Percentiles rank a stretch among this genome's conserved stretches.
phyloP scores from a whole-genome alignment of 176 grass and related monocot species.

The Puccinellia tenuiflora region DNA sequence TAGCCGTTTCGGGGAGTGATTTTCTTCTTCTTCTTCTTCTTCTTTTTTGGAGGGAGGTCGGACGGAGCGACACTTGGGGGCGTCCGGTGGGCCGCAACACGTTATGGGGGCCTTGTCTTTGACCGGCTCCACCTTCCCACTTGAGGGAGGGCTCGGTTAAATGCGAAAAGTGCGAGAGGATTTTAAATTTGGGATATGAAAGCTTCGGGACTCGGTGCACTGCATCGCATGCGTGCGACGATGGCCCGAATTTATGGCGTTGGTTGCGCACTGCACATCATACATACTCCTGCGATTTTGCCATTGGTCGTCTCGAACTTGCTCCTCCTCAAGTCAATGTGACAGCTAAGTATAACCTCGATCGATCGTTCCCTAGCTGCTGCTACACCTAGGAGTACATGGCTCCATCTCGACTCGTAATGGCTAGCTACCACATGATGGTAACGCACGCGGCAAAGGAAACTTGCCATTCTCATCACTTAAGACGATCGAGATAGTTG shows the following conservation, averaged over 20 bases:
- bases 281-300: too few species aligned
- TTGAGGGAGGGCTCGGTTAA: neutral
- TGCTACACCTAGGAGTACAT: too few species aligned
- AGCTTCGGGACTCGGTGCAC: neutral
- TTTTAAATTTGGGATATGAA: neutral
- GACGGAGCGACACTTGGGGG: slow-evolving; percentile 15
- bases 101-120: neutral
- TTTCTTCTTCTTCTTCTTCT: too few species aligned
- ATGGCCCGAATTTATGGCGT: neutral
- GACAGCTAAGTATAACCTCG: too few species aligned
- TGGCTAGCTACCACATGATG: too few species aligned
- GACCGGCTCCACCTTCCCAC: neutral
- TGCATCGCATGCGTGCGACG: neutral
- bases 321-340: too few species aligned
- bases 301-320: too few species aligned
- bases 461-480: too few species aligned
- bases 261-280: neutral
- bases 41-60: neutral
- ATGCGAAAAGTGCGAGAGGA: neutral
- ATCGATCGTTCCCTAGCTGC: too few species aligned
- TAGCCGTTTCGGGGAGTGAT: neutral
- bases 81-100: neutral
- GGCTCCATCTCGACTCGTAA: too few species aligned
- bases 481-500: too few species aligned
- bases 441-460: too few species aligned